phyloP scores from a whole-genome alignment of 345 rosid genomes.

The Brassica cretica region DNA sequence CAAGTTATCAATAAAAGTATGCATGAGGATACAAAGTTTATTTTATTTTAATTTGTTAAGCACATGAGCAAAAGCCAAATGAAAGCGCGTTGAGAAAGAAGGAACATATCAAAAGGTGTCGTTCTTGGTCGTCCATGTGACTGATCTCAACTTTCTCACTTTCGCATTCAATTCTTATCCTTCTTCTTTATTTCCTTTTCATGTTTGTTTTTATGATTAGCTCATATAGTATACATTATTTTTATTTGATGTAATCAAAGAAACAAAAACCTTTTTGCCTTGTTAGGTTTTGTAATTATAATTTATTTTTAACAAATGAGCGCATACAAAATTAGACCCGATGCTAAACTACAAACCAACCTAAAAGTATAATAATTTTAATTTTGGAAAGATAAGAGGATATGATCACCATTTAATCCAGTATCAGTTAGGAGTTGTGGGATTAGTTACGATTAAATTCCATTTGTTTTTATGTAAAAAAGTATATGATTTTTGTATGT shows the following conservation, averaged over 20 bases:
- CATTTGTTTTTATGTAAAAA: constrained; percentile 11
- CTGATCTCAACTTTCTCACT: constrained; percentile 41
- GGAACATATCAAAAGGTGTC: neutral
- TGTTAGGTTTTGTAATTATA: neutral
- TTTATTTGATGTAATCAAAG: neutral
- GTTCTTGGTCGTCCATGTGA: constrained; percentile 44
- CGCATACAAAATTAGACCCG: neutral
- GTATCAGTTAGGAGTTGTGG: constrained; percentile 18
- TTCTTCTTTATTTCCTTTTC: constrained; percentile 17
- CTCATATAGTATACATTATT: neutral
- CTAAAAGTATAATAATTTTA: neutral
- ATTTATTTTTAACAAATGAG: neutral
- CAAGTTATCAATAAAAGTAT: neutral
- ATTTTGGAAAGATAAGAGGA: neutral
- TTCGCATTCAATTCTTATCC: constrained; percentile 42
- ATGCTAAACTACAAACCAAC: neutral
- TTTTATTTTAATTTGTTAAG: neutral
- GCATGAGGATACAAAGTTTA: neutral
- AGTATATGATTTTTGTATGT: neutral
- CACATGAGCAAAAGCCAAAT: constrained; percentile 16
- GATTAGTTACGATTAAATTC: constrained; percentile 32
- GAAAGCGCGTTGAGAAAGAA: constrained; percentile 36
- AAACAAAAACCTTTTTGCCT: neutral
- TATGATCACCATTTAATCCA: constrained; percentile 1
- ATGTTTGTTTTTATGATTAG: neutral